These are phyloP conservation scores for Phytophthora capsici DNA, from an alignment of 352 stramenopile species.

Conservation along the genomic window DNA sequence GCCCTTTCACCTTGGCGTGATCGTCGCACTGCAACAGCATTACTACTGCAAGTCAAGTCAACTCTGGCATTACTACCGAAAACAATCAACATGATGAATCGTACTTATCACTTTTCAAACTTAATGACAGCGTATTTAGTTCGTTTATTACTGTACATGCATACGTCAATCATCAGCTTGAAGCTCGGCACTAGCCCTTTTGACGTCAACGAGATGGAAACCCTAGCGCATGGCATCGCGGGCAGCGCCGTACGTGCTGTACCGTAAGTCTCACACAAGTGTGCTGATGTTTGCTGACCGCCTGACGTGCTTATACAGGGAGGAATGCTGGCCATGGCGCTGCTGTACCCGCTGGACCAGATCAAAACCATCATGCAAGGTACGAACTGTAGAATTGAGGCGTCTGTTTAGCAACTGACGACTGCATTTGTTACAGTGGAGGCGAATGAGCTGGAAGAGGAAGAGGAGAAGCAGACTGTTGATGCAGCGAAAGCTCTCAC, in stretches of 20 bases:
- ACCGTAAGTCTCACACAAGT: neutral
- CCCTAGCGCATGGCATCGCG: constrained; percentile 67
- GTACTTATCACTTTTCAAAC: too few relatives aligned
- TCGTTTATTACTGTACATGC: constrained; percentile 4
- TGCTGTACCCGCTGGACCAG: constrained; percentile 88
- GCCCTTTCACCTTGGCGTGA: neutral
- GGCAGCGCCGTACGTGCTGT: constrained; percentile 54
- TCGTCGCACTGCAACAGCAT: constrained; percentile 14
- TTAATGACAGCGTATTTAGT: constrained; percentile 9
- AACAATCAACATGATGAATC: neutral
- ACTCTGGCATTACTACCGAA: constrained; percentile 9
- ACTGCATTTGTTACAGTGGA: constrained; percentile 34
- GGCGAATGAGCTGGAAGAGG: constrained; percentile 25
- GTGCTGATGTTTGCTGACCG: neutral
- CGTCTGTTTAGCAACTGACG: neutral
- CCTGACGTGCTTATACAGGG: constrained; percentile 35
- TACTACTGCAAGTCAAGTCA: constrained; percentile 7
- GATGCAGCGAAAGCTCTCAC: neutral
- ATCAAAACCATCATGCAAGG: constrained; percentile 89
- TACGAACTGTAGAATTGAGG: constrained; percentile 4
- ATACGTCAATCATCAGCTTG: constrained; percentile 25
- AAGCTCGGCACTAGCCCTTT: constrained; percentile 12
- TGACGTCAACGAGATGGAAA: constrained; percentile 54
- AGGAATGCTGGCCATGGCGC: constrained; percentile 75
- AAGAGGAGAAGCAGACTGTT: constrained; percentile 10